Conservation (phyloP, 306 rosid species). For the Cicer judaicum region DNA sequence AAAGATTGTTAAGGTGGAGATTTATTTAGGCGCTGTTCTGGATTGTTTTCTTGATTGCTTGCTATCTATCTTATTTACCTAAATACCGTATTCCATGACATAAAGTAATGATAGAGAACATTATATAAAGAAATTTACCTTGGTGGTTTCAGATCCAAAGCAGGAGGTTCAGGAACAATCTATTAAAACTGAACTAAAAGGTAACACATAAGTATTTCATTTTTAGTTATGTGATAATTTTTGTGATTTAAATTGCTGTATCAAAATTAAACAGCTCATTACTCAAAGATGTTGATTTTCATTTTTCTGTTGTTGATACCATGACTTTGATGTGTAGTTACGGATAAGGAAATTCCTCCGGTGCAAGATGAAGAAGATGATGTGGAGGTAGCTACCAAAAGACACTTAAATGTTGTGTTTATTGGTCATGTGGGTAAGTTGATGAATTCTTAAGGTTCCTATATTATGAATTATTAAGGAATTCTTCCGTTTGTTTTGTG, state of each 20-base stretch:
- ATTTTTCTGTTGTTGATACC: slow-evolving; percentile 42
- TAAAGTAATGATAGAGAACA: slow-evolving; percentile 30
- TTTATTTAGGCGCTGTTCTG: slow-evolving; percentile 27
- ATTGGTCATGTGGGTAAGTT: slow-evolving; percentile 97
- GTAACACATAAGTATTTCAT: slow-evolving; percentile 43
- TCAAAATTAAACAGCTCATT: slow-evolving; percentile 25
- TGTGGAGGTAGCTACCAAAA: slow-evolving; percentile 50
- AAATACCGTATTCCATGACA: slow-evolving; percentile 3
- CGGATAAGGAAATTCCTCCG: slow-evolving; percentile 56
- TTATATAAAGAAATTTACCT: slow-evolving; percentile 26
- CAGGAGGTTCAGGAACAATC: slow-evolving; percentile 49
- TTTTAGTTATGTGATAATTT: slow-evolving; percentile 14
- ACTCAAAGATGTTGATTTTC: background rate
- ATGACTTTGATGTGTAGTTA: slow-evolving; percentile 51
- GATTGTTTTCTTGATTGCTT: slow-evolving; percentile 35
- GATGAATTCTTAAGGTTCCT: slow-evolving; percentile 25
- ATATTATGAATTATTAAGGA: background rate
- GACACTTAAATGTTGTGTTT: slow-evolving; percentile 90
- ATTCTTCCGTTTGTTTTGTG: slow-evolving; percentile 9
- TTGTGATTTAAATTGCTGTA: slow-evolving; percentile 27
- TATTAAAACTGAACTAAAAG: slow-evolving; percentile 60
- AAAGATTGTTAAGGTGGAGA: slow-evolving; percentile 20
- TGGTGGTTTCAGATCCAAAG: slow-evolving; percentile 57
- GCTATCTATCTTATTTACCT: slow-evolving; percentile 20
- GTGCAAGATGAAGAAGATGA: slow-evolving; percentile 50